These are phyloP conservation scores for Litsea cubeba DNA, from an alignment of 164 flowering plant genomes.

Conservation along the genomic window DNA sequence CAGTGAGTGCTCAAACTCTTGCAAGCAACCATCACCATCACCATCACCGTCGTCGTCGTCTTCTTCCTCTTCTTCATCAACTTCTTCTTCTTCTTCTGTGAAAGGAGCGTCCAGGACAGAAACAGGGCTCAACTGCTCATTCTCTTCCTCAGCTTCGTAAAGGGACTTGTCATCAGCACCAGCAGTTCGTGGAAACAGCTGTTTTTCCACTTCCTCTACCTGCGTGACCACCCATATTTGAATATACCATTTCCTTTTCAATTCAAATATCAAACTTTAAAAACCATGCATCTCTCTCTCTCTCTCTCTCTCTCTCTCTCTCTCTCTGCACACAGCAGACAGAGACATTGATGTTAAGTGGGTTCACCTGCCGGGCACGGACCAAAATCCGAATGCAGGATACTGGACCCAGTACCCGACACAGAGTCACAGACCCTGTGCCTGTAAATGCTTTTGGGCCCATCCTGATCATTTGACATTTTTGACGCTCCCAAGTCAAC, in stretches of 20 bases:
- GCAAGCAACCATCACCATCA: background rate
- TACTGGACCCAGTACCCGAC: too few relatives aligned
- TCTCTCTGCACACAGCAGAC: too few relatives aligned
- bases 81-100: background rate
- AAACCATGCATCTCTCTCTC: background rate
- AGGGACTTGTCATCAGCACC: background rate
- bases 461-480: background rate
- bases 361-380: too few relatives aligned
- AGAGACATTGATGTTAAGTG: too few relatives aligned
- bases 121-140: conserved; percentile 6
- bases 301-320: too few relatives aligned
- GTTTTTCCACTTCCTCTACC: background rate
- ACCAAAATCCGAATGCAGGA: too few relatives aligned
- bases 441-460: background rate
- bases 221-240: background rate
- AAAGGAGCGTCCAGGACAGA: conserved; percentile 5
- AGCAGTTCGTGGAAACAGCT: background rate
- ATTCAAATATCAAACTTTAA: background rate
- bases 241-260: background rate
- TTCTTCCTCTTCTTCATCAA: background rate
- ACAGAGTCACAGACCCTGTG: background rate
- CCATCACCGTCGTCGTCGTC: background rate
- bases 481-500: too few relatives aligned
- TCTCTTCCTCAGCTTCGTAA: conserved; percentile 1
- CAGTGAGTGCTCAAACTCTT: background rate